A percentile compares a stretch with the other conserved stretches of the same genome.
Conservation (phyloP, 768 basidiomycete genomes). For the Dictyophora rubrovolvata region DNA sequence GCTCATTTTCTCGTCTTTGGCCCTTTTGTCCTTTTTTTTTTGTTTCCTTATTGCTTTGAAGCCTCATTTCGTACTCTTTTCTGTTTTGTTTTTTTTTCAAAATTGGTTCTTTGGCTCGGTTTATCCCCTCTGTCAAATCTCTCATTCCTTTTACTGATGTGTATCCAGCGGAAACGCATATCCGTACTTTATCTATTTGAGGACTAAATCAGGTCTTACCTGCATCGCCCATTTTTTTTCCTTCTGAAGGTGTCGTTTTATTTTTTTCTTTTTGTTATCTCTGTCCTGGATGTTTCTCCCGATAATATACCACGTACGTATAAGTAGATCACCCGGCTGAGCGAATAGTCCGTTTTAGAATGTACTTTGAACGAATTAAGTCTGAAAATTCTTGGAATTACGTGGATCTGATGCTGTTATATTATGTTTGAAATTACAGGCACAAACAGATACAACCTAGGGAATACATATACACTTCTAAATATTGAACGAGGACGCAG, state of each 20-base stretch:
- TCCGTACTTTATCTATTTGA: background rate
- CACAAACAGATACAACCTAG: too few species aligned
- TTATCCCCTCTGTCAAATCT: background rate
- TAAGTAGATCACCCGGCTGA: background rate
- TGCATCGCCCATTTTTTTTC: background rate
- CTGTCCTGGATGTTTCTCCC: background rate
- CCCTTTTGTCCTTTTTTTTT: constrained; percentile 3
- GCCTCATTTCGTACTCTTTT: constrained; percentile 6
- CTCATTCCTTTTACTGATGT: background rate
- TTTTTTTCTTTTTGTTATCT: background rate
- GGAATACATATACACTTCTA: too few species aligned
- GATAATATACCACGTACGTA: background rate
- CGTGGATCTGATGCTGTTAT: too few species aligned
- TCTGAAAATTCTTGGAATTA: too few species aligned
- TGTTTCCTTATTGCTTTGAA: background rate
- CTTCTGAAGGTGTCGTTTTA: background rate
- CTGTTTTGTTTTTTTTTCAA: constrained; percentile 6
- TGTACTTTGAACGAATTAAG: background rate
- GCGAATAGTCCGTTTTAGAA: background rate
- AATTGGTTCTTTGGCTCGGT: constrained; percentile 1
- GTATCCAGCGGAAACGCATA: background rate
- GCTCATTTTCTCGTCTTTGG: constrained; percentile 3
- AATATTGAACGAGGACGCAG: too few species aligned
- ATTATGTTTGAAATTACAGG: too few species aligned
- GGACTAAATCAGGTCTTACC: background rate